A percentile compares a stretch with the other conserved stretches of the same genome.
These are phyloP conservation scores for Gaultheria prostrata DNA, from an alignment of 148 eudicot species.

Conservation along the genomic window DNA sequence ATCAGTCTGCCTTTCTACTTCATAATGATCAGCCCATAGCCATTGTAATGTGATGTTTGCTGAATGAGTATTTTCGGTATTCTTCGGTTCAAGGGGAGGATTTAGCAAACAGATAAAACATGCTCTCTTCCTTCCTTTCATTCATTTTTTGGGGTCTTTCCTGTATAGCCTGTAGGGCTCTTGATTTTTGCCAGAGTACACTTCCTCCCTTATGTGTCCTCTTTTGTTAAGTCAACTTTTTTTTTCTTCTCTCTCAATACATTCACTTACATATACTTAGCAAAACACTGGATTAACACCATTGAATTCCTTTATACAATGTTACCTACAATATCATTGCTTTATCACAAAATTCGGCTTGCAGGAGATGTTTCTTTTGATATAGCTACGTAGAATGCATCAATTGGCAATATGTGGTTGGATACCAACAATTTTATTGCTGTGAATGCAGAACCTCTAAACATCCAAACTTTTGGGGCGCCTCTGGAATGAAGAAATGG, in stretches of 20 bases:
- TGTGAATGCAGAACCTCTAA: slow-evolving; percentile 26
- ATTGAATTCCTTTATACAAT: not conserved
- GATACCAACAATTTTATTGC: not conserved
- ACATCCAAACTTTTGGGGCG: slow-evolving; percentile 35
- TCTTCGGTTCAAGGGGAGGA: not conserved
- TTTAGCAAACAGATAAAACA: not conserved
- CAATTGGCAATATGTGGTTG: not conserved
- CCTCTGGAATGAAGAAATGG: slow-evolving; percentile 50
- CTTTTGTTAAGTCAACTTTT: not conserved
- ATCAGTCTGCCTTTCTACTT: not conserved
- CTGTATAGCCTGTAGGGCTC: not conserved
- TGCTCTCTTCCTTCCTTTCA: not conserved
- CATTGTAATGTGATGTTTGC: not conserved
- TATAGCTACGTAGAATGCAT: not conserved
- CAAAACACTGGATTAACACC: not conserved
- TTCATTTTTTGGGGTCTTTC: not conserved
- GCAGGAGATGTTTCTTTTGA: not conserved
- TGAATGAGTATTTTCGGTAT: not conserved
- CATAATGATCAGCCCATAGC: not conserved
- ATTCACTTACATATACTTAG: not conserved
- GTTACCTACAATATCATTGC: not conserved
- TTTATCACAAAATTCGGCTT: not conserved
- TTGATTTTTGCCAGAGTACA: not conserved
- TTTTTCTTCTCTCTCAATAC: not conserved
- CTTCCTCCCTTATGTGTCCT: not conserved